Percentiles rank a stretch among this genome's conserved stretches.
These are phyloP conservation scores for Colletotrichum karsti DNA, from an alignment of 2,329 filamentous ascomycete genomes.

Conservation along the genomic window DNA sequence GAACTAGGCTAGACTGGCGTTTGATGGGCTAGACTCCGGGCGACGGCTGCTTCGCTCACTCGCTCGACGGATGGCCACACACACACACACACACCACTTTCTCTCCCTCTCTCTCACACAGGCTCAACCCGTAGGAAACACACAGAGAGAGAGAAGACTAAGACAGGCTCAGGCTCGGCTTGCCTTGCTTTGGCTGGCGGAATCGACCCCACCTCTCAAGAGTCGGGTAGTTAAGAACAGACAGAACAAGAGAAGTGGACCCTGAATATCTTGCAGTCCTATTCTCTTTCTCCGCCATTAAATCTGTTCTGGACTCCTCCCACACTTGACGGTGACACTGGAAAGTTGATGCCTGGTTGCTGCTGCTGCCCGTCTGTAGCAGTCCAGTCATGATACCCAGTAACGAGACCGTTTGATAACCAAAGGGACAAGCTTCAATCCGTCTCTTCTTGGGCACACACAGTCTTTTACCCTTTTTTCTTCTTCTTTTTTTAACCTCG, in stretches of 20 bases:
- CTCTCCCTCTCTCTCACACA: background rate
- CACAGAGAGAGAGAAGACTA: background rate
- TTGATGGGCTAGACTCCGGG: constrained; percentile 24
- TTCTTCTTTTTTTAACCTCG: background rate
- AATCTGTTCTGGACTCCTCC: constrained; percentile 24
- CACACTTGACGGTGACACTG: constrained; percentile 2
- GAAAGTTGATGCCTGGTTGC: constrained; percentile 13
- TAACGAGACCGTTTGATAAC: constrained; percentile 11
- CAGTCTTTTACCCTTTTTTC: constrained; percentile 8
- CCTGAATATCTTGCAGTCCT: constrained; percentile 26
- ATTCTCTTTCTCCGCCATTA: constrained; percentile 25
- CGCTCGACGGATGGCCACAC: constrained; percentile 2
- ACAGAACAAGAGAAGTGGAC: constrained; percentile 20
- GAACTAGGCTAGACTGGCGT: constrained; percentile 19
- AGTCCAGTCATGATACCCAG: constrained; percentile 24
- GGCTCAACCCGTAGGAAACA: background rate
- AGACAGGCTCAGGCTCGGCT: constrained; percentile 18
- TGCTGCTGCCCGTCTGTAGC: background rate
- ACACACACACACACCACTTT: constrained; percentile 4
- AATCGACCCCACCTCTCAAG: constrained; percentile 22
- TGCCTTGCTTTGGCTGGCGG: constrained; percentile 22
- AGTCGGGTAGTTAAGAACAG: background rate
- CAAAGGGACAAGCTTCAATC: constrained; percentile 4
- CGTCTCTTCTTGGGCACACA: background rate
- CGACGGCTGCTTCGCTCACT: background rate